Percentiles rank a stretch among this genome's conserved stretches.
phyloP scores from a whole-genome alignment of 2,329 filamentous ascomycete species.

The Cryphonectria japonica region DNA sequence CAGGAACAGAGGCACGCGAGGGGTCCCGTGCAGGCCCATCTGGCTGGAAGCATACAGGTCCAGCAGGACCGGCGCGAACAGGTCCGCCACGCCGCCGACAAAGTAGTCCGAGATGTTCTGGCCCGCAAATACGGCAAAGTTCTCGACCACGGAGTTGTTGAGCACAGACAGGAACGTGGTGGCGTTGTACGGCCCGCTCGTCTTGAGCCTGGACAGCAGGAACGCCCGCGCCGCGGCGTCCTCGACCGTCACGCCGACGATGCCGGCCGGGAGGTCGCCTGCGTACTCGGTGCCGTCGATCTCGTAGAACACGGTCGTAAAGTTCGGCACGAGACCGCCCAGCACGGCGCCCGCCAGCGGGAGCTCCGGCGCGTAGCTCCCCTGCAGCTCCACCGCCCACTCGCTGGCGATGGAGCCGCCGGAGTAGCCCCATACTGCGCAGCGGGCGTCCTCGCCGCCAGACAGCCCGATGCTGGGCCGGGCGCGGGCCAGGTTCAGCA shows the following conservation, averaged over 20 bases:
- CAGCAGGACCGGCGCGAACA: neutral
- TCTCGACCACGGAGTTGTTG: neutral
- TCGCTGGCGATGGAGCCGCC: conserved; percentile 7
- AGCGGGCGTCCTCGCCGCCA: neutral
- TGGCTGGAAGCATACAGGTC: neutral
- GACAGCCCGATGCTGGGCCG: neutral
- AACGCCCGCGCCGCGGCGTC: neutral
- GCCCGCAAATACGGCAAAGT: neutral
- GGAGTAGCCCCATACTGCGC: neutral
- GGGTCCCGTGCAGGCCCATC: neutral
- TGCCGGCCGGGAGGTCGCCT: neutral
- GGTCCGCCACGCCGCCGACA: neutral
- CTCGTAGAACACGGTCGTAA: neutral
- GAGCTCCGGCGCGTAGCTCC: neutral
- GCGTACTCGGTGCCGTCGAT: neutral
- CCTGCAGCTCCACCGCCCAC: neutral
- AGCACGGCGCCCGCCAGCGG: neutral
- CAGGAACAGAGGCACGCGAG: neutral
- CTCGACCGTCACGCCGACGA: neutral
- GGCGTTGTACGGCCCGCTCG: neutral
- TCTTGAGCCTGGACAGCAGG: neutral
- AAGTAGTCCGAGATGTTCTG: neutral
- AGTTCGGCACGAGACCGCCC: neutral
- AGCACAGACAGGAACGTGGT: conserved; percentile 4
- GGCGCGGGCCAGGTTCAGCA: neutral